phyloP scores from a whole-genome alignment of 257 asterid species.

The Galeopsis tetrahit region DNA sequence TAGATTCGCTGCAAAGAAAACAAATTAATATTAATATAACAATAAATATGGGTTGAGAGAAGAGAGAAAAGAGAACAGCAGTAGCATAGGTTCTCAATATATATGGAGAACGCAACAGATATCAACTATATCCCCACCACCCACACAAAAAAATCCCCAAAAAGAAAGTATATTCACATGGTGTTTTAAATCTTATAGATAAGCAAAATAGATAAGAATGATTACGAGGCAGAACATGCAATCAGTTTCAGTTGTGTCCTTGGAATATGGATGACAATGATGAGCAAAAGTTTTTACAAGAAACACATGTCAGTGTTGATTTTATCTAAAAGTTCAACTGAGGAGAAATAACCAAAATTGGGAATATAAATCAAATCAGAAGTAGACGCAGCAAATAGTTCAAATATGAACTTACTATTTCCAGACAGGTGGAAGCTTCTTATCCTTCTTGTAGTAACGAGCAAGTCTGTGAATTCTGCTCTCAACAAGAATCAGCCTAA shows the following conservation, averaged over 20 bases:
- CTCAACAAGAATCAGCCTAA: slow-evolving; percentile 55
- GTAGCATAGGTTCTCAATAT: not conserved
- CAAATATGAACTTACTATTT: slow-evolving; percentile 43
- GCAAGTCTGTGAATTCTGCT: slow-evolving; percentile 55
- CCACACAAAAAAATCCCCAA: too few relatives aligned
- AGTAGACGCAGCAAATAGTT: not conserved
- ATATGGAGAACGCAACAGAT: not conserved
- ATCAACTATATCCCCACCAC: not conserved
- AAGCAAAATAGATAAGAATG: not conserved
- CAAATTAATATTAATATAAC: not conserved
- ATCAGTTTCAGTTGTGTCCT: not conserved
- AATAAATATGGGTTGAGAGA: not conserved
- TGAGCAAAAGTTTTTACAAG: not conserved
- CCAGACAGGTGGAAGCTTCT: slow-evolving; percentile 65
- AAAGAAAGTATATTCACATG: not conserved
- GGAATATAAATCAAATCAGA: not conserved
- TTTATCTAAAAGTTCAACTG: not conserved
- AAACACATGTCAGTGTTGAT: not conserved
- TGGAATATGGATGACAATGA: slow-evolving; percentile 3
- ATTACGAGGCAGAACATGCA: not conserved
- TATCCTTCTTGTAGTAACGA: slow-evolving; percentile 59
- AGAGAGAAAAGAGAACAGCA: not conserved
- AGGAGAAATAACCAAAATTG: not conserved
- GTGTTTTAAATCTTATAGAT: not conserved
- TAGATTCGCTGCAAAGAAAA: slow-evolving; percentile 48